These are phyloP conservation scores for Westerdykella ornata DNA, from an alignment of 2,329 filamentous ascomycete genomes.

Conservation along the genomic window DNA sequence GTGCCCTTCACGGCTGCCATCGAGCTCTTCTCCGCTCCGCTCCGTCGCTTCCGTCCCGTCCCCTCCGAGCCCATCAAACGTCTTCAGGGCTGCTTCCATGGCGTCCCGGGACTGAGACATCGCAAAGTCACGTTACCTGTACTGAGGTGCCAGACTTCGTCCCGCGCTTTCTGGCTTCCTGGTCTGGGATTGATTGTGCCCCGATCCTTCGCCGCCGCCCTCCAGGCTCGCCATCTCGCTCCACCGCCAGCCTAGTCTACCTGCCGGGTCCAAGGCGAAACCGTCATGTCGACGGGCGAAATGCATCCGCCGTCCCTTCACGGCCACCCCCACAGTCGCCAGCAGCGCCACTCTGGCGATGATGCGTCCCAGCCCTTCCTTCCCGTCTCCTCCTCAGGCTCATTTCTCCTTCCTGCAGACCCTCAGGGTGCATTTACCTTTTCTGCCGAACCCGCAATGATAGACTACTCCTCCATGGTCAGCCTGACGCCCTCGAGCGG, in stretches of 20 bases:
- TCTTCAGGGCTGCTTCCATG: conserved; percentile 30
- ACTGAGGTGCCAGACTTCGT: not conserved
- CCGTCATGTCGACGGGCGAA: conserved; percentile 26
- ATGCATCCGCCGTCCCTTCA: conserved; percentile 29
- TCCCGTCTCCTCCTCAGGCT: conserved; percentile 12
- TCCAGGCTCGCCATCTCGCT: not conserved
- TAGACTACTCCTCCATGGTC: conserved; percentile 27
- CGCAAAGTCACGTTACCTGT: conserved; percentile 26
- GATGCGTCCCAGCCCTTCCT: conserved; percentile 23
- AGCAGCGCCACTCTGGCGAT: conserved; percentile 31
- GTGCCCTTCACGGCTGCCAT: not conserved
- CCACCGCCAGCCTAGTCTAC: not conserved
- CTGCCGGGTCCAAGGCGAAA: conserved; percentile 10
- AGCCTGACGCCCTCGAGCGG: conserved; percentile 16
- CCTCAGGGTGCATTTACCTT: conserved; percentile 32
- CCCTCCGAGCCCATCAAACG: conserved; percentile 1
- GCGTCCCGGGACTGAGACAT: conserved; percentile 23
- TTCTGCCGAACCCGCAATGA: conserved; percentile 32
- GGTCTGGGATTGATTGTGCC: conserved; percentile 6
- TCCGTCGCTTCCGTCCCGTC: conserved; percentile 4
- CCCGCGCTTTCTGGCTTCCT: not conserved
- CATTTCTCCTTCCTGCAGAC: conserved; percentile 23
- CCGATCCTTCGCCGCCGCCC: conserved; percentile 8
- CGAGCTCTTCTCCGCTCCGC: conserved; percentile 6
- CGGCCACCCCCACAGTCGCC: conserved; percentile 25